Base-by-base conservation (phyloP, 768 basidiomycete genomes). In the Suillus clintonianus region DNA sequence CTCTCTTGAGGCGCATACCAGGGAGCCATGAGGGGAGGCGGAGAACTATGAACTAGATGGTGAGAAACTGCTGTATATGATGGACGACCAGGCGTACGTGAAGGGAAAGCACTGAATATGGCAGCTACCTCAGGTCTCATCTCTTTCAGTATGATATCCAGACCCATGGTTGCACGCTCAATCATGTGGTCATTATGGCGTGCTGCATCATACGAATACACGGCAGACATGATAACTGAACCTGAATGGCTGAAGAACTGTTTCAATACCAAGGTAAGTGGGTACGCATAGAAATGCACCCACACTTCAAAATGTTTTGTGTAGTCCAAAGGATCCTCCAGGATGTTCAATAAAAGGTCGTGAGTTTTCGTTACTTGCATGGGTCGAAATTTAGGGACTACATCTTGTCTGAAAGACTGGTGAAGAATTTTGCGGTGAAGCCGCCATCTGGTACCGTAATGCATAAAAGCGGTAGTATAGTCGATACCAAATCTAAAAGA, bases 11-110 rank as follows among this genome's bases (percentile, higher is more conserved):
- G 17, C 56, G 41, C 39, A 64, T 60, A 7, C 65, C 65, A 53
- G 65, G 65, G 51, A 66, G 59, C 65, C 65, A 66, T 19, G 57
- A 30, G 10, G 65, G 65, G 6, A 66, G 48, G 30, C 32, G 37
- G 17, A 45, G 36, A 47, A 66, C 65, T 65, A 34, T 9, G 22
- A 48, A 37, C 51, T n/a, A 47, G 15, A 50, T 3, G 9, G 27
- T 32, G 36, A 48, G 30, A n/a, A 27, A 22, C 15, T 17, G 32
- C 13, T 56, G 73, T 59, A 15, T 76, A 69, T 34, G 73, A 73
- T 48, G 9, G 5, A 3, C 19, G 10, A 15, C 15, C 19, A 27
- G n/a, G n/a, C 62, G 4, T 19, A 63, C 62, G 60, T 45, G n/a
- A 63, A 11, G 62, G 59, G 17, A 48, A 63, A 14, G 59, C 62